phyloP scores from a whole-genome alignment of 2,329 filamentous ascomycete species.

The Sporothrix globosa region DNA sequence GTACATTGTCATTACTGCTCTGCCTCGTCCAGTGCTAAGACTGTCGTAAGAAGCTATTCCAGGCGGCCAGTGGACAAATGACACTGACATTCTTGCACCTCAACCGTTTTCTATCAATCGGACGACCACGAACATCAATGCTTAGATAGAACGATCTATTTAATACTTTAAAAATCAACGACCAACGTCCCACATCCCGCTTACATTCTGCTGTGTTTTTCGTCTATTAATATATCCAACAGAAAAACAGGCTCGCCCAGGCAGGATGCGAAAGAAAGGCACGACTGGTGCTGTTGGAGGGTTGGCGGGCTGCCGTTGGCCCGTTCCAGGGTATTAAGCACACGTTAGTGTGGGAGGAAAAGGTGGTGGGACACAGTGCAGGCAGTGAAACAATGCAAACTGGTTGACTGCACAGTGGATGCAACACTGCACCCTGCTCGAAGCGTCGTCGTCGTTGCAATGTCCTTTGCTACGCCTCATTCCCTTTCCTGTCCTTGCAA shows the following conservation, averaged over 20 bases:
- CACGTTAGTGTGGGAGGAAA: neutral
- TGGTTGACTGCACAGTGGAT: constrained; percentile 5
- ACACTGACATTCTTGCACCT: no score
- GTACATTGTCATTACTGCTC: no score
- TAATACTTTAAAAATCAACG: no score
- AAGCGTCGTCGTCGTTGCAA: constrained; percentile 9
- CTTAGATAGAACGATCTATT: no score
- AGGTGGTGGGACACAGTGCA: constrained; percentile 20
- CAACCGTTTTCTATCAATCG: neutral
- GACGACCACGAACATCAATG: neutral
- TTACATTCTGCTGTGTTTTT: neutral
- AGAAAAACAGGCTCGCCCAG: neutral
- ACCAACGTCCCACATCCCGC: no score
- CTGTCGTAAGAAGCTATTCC: neutral
- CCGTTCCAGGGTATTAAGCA: neutral
- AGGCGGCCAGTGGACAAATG: neutral
- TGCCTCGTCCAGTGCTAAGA: no score
- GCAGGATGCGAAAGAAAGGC: neutral
- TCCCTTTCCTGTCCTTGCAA: neutral
- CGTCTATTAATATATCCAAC: constrained; percentile 6
- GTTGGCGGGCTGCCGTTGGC: constrained; percentile 8
- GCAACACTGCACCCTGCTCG: constrained; percentile 15
- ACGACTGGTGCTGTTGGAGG: neutral
- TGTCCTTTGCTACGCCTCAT: constrained; percentile 1
- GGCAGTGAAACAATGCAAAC: neutral